phyloP scores from a whole-genome alignment of 345 rosid genomes.

The Anacardium occidentale region DNA sequence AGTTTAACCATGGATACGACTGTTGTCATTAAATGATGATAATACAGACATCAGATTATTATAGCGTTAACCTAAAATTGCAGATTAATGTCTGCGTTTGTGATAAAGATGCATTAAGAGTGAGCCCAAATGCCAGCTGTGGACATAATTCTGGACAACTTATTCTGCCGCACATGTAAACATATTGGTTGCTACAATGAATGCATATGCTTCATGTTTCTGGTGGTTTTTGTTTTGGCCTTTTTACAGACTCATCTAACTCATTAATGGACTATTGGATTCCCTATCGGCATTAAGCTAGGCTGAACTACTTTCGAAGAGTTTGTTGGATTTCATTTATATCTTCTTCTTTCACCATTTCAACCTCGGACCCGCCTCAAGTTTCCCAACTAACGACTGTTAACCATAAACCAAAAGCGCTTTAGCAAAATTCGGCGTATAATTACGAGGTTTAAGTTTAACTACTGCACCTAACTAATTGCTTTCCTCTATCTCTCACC shows the following conservation, averaged over 20 bases:
- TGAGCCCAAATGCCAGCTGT: background rate
- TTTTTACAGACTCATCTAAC: background rate
- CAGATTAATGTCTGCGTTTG: too few relatives aligned
- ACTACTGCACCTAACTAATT: slow-evolving; percentile 13
- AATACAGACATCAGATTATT: too few relatives aligned
- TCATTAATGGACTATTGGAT: background rate
- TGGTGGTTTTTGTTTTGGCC: background rate
- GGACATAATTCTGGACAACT: background rate
- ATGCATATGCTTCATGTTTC: slow-evolving; percentile 1
- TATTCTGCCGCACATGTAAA: background rate
- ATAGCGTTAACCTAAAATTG: too few relatives aligned
- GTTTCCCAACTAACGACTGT: too few relatives aligned
- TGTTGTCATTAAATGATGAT: too few relatives aligned
- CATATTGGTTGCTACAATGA: background rate
- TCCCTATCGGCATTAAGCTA: background rate
- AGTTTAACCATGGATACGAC: too few relatives aligned
- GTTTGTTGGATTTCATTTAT: slow-evolving; percentile 12
- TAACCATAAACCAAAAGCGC: background rate
- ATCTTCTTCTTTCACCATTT: background rate
- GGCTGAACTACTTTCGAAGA: background rate
- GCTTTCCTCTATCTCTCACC: background rate
- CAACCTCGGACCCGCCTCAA: too few relatives aligned
- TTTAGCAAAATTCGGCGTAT: background rate
- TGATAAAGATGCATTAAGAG: background rate
- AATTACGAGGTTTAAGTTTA: slow-evolving; percentile 10